Evolutionary conservation across 495 filamentous ascomycete genomes (phyloP).

Genomic region (Aspergillus affinis): DNA sequence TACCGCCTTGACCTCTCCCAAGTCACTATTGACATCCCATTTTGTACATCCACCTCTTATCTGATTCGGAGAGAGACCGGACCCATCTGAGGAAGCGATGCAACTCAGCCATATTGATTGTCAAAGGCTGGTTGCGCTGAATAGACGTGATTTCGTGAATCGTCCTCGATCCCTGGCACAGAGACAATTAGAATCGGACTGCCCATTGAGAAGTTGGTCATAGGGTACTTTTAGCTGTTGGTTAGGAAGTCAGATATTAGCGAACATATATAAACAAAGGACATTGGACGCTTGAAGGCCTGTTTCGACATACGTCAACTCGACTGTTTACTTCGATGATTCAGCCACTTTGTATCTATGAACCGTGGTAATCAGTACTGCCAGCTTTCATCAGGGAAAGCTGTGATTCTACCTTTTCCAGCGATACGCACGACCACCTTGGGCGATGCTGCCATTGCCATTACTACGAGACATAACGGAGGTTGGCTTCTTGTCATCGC

Average conservation of each 20-base stretch:
- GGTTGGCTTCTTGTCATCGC: constrained; percentile 63
- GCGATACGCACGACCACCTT: constrained; percentile 38
- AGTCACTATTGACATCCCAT: constrained; percentile 1
- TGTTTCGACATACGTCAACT: background rate
- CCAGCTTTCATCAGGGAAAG: background rate
- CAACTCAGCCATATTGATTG: background rate
- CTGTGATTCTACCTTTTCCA: constrained; percentile 19
- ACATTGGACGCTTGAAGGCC: background rate
- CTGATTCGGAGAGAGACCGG: background rate
- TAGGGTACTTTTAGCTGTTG: background rate
- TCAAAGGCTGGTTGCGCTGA: too few species aligned
- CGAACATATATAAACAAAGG: background rate
- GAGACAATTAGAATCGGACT: background rate
- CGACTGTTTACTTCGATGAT: background rate
- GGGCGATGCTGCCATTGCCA: constrained; percentile 37
- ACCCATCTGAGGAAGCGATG: background rate
- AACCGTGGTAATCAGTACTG: background rate
- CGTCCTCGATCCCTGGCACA: too few species aligned
- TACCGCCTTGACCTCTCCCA: background rate
- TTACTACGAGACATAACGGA: constrained; percentile 79
- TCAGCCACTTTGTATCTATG: constrained; percentile 13
- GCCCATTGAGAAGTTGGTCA: background rate
- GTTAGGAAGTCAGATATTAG: background rate
- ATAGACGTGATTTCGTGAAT: too few species aligned
- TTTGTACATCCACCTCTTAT: background rate